phyloP scores from a whole-genome alignment of 257 asterid species.

The Fraxinus cuspidata region DNA sequence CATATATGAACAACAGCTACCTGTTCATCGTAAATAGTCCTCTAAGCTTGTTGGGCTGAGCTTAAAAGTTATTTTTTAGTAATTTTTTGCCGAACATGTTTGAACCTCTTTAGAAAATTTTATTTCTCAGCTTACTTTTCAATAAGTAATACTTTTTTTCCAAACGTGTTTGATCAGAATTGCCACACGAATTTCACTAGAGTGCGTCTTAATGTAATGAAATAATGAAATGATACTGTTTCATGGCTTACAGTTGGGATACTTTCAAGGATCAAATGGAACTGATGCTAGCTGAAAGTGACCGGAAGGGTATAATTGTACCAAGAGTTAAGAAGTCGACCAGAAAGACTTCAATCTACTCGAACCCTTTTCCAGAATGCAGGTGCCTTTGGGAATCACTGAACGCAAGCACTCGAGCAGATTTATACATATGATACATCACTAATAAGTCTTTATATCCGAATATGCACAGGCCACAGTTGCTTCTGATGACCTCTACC shows the following conservation, averaged over 20 bases:
- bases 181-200: no score
- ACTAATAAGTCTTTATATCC: not conserved
- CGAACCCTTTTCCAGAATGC: conserved; percentile 84
- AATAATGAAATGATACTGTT: not conserved
- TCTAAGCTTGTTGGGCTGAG: not conserved
- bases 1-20: not conserved
- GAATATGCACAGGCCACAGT: not conserved
- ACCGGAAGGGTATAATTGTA: conserved; percentile 63
- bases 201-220: not conserved
- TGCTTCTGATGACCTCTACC: not conserved
- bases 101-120: no score
- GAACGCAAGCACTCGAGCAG: conserved; percentile 37
- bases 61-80: not conserved
- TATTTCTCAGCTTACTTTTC: no score
- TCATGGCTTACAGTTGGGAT: conserved; percentile 63
- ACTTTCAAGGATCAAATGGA: conserved; percentile 70
- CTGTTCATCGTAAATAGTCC: not conserved
- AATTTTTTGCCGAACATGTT: no score
- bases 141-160: no score
- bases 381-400: conserved; percentile 73
- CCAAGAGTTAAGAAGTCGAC: conserved; percentile 70
- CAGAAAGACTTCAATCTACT: conserved; percentile 67
- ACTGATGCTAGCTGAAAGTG: conserved; percentile 80
- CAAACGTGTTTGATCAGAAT: no score
- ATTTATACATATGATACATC: conserved; percentile 28